Conservation (phyloP, 176 grass and related monocot genomes). For the Cenchrus americanus region DNA sequence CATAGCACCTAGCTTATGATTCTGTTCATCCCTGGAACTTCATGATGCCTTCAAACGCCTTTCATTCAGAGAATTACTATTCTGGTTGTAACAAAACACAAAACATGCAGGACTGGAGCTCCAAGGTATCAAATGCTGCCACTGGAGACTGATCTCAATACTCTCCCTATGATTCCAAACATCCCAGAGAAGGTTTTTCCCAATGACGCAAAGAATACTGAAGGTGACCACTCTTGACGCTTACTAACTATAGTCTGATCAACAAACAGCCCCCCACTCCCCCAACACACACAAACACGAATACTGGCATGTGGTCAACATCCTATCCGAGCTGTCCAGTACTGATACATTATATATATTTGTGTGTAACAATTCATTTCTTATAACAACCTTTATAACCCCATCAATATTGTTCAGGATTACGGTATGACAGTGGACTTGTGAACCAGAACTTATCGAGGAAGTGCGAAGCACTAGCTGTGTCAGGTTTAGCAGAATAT, state of each 20-base stretch:
- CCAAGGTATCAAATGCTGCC: constrained; percentile 99
- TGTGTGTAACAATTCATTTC: constrained; percentile 29
- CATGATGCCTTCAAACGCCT: background rate
- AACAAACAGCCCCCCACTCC: background rate
- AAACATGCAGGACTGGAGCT: constrained; percentile 70
- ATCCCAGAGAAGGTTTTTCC: constrained; percentile 75
- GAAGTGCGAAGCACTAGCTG: constrained; percentile 93
- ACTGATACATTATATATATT: background rate
- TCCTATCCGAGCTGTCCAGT: constrained; percentile 2
- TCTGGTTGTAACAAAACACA: constrained; percentile 10
- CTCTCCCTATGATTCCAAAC: constrained; percentile 69
- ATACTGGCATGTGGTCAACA: constrained; percentile 4
- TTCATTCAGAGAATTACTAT: background rate
- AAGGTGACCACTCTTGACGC: constrained; percentile 56
- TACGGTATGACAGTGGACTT: constrained; percentile 58
- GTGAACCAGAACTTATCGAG: constrained; percentile 90
- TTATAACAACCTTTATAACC: constrained; percentile 23
- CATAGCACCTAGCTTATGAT: background rate
- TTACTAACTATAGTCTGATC: constrained; percentile 20
- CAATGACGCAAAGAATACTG: constrained; percentile 59
- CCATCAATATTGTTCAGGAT: constrained; percentile 57
- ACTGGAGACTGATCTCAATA: constrained; percentile 92
- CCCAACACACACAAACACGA: background rate
- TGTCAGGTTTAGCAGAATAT: constrained; percentile 89
- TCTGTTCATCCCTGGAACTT: constrained; percentile 16